Conservation (phyloP, 2,329 filamentous ascomycete species). For the Stachybotrys elegans region DNA sequence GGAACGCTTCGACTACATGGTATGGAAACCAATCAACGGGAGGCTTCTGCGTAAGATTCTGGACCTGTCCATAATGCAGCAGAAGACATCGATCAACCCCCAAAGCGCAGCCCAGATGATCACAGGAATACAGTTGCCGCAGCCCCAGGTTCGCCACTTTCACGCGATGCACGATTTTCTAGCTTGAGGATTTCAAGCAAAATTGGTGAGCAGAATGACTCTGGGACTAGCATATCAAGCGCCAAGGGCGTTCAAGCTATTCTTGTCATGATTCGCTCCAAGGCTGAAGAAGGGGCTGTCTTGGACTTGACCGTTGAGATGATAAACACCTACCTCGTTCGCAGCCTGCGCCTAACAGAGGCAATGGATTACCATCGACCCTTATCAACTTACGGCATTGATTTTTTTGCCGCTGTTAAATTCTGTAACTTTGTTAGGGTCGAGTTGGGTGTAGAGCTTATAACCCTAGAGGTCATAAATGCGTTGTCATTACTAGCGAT, state of each 20-base stretch:
- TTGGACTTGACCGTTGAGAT: slow-evolving; percentile 15
- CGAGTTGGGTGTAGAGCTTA: slow-evolving; percentile 18
- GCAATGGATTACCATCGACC: slow-evolving; percentile 18
- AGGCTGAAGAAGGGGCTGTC: slow-evolving; percentile 7
- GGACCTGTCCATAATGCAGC: slow-evolving; percentile 18
- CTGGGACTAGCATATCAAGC: background rate
- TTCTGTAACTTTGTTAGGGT: slow-evolving; percentile 19
- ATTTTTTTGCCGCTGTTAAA: slow-evolving; percentile 24
- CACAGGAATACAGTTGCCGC: slow-evolving; percentile 17
- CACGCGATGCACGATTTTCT: slow-evolving; percentile 18
- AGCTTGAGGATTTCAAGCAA: slow-evolving; percentile 6
- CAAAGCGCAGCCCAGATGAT: slow-evolving; percentile 18
- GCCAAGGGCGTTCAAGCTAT: slow-evolving; percentile 9
- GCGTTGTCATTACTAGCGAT: slow-evolving; percentile 17
- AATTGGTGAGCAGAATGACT: background rate
- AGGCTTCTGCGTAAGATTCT: slow-evolving; percentile 20
- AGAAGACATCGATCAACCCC: slow-evolving; percentile 14
- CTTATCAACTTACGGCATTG: slow-evolving; percentile 20
- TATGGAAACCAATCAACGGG: slow-evolving; percentile 20
- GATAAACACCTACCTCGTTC: slow-evolving; percentile 14
- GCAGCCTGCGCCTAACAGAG: slow-evolving; percentile 16
- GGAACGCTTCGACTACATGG: slow-evolving; percentile 5
- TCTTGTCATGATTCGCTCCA: slow-evolving; percentile 2
- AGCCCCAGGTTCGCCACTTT: slow-evolving; percentile 16
- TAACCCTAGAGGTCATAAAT: slow-evolving; percentile 22